A percentile compares a stretch with the other conserved stretches of the same genome.
Conservation (phyloP, 106 monocot species). For the Allium fistulosum region DNA sequence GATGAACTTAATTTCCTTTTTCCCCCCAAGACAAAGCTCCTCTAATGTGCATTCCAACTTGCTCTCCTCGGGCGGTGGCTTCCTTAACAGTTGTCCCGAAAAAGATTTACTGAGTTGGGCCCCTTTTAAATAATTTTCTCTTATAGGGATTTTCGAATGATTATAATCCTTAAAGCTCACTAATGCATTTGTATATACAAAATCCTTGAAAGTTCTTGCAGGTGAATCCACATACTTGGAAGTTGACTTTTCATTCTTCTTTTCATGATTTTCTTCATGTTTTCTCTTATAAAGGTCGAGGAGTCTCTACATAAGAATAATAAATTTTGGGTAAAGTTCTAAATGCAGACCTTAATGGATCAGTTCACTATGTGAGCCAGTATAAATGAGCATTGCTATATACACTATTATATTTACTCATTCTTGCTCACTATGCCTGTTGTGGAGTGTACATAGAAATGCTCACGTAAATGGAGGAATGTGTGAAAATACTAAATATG, state of each 20-base stretch:
- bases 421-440: no score
- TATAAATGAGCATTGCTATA: no score
- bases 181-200: neutral
- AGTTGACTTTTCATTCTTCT: neutral
- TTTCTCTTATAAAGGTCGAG: constrained; percentile 8
- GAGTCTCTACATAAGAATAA: constrained; percentile 19
- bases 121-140: neutral
- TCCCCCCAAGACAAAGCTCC: constrained; percentile 55
- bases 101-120: constrained; percentile 3
- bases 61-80: constrained; percentile 49
- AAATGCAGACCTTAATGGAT: no score
- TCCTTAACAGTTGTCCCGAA: constrained; percentile 17
- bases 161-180: constrained; percentile 3
- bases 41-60: constrained; percentile 77
- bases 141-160: no score
- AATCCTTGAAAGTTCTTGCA: neutral
- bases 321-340: neutral
- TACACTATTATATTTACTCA: no score
- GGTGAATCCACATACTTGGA: neutral
- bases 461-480: no score
- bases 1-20: constrained; percentile 40
- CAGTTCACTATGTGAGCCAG: no score
- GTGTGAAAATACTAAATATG: no score
- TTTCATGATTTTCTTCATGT: neutral
- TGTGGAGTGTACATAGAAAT: no score